These are phyloP conservation scores for Zelonia costaricensis DNA, from an alignment of 208 protist species.

Conservation along the genomic window DNA sequence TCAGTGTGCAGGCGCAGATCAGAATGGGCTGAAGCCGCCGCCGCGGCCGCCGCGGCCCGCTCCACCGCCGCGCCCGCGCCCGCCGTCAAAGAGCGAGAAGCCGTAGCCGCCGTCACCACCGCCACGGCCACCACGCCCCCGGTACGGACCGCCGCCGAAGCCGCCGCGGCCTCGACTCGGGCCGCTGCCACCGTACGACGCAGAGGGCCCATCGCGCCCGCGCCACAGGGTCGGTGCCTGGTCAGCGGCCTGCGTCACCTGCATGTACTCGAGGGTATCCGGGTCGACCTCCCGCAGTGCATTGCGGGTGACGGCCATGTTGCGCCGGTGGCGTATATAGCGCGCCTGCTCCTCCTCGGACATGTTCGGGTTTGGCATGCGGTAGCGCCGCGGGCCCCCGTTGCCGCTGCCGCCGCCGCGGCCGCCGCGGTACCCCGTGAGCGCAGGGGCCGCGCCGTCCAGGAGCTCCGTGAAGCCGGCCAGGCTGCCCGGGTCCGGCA, in stretches of 20 bases:
- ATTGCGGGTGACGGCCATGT: constrained; percentile 56
- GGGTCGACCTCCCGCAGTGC: constrained; percentile 79
- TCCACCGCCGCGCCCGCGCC: not conserved
- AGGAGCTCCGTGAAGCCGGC: not conserved
- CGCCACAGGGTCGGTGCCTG: not conserved
- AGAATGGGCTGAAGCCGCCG: not conserved
- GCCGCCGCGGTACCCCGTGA: not conserved
- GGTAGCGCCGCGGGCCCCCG: constrained; percentile 10
- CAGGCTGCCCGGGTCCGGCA: not conserved
- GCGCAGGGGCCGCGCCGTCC: not conserved
- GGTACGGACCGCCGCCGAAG: not conserved
- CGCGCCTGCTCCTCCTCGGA: constrained; percentile 23
- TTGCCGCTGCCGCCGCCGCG: not conserved
- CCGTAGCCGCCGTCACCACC: constrained; percentile 2
- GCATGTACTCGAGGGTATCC: constrained; percentile 53
- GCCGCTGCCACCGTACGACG: not conserved
- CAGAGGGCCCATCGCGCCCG: not conserved
- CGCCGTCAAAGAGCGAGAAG: no score
- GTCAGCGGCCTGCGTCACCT: constrained; percentile 41
- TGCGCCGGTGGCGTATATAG: constrained; percentile 37
- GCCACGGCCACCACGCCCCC: constrained; percentile 3
- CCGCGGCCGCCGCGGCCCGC: not conserved
- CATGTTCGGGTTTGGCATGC: constrained; percentile 28
- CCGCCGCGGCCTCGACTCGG: constrained; percentile 1
- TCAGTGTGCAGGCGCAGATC: not conserved